Evolutionary conservation across 1,284 basidiomycete species (phyloP).

Genomic region (Naganishia liquefaciens): DNA sequence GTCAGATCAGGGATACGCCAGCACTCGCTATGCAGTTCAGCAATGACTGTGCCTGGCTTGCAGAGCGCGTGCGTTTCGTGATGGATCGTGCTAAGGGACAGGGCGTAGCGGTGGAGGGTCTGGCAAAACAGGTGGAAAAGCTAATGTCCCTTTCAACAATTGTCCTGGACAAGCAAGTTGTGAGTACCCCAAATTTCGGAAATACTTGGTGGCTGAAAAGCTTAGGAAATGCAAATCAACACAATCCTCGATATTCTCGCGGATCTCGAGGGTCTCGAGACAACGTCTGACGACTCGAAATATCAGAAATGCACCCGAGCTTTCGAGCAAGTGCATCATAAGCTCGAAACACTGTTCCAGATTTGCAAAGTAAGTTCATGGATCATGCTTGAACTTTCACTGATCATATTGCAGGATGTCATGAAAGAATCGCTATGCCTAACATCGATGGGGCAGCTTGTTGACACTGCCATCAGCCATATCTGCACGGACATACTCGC

Average conservation of each 20-base stretch:
- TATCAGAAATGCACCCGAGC: constrained; percentile 75
- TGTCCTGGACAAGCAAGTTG: constrained; percentile 68
- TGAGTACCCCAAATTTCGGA: constrained; percentile 51
- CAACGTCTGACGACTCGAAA: constrained; percentile 71
- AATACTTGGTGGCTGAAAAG: background rate
- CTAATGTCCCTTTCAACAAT: constrained; percentile 59
- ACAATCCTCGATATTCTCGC: constrained; percentile 57
- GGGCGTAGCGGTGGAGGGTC: constrained; percentile 45
- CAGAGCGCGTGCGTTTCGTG: constrained; percentile 52
- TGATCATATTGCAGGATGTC: constrained; percentile 39
- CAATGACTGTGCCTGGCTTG: constrained; percentile 79
- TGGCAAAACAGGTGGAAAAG: constrained; percentile 55
- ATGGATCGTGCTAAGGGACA: constrained; percentile 56
- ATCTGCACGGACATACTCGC: constrained; percentile 75
- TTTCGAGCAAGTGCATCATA: constrained; percentile 66
- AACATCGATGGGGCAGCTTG: constrained; percentile 68
- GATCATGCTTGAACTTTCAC: background rate
- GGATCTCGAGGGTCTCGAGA: constrained; percentile 68
- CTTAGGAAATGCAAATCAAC: constrained; percentile 48
- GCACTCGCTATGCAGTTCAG: constrained; percentile 74
- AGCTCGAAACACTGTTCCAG: constrained; percentile 66
- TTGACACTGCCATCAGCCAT: constrained; percentile 69
- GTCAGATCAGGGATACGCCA: constrained; percentile 60
- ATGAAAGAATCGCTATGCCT: constrained; percentile 43
- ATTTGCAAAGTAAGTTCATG: constrained; percentile 69